These are phyloP conservation scores for Leccinum rimulosum DNA, from an alignment of 768 basidiomycete genomes.

Conservation along the genomic window DNA sequence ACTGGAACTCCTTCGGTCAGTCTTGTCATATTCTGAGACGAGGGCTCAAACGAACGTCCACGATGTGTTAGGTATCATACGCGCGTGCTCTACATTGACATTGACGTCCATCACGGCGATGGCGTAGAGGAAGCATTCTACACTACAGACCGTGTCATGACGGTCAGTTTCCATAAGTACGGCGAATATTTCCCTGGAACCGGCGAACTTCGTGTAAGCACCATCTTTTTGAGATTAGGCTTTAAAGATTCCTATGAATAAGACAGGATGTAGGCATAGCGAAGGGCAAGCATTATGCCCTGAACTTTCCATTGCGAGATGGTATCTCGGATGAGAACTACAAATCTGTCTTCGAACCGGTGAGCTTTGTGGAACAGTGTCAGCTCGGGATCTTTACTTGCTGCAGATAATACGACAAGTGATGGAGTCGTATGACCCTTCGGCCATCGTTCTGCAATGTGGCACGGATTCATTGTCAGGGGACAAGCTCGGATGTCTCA, in stretches of 20 bases:
- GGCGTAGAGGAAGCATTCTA: slow-evolving; percentile 99
- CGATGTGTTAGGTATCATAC: slow-evolving; percentile 69
- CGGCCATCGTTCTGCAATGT: slow-evolving; percentile 94
- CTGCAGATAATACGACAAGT: slow-evolving; percentile 87
- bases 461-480: slow-evolving; percentile 96
- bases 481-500: slow-evolving; percentile 93
- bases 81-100: slow-evolving; percentile 96
- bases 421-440: slow-evolving; percentile 92
- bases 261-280: slow-evolving; percentile 84
- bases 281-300: slow-evolving; percentile 90
- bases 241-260: slow-evolving; percentile 11
- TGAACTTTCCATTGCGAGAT: slow-evolving; percentile 94
- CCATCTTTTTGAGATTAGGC: background rate
- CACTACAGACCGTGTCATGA: slow-evolving; percentile 98
- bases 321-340: slow-evolving; percentile 96
- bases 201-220: slow-evolving; percentile 84
- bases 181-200: slow-evolving; percentile 99
- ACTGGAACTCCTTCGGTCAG: slow-evolving; percentile 83
- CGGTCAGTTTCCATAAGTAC: slow-evolving; percentile 96
- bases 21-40: slow-evolving; percentile 2
- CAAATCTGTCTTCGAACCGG: slow-evolving; percentile 92
- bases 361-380: slow-evolving; percentile 37
- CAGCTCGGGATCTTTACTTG: background rate
- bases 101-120: slow-evolving; percentile 98
- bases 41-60: background rate